phyloP scores from a whole-genome alignment of 805 yeast species.

The Yamadazyma kitorensis region DNA sequence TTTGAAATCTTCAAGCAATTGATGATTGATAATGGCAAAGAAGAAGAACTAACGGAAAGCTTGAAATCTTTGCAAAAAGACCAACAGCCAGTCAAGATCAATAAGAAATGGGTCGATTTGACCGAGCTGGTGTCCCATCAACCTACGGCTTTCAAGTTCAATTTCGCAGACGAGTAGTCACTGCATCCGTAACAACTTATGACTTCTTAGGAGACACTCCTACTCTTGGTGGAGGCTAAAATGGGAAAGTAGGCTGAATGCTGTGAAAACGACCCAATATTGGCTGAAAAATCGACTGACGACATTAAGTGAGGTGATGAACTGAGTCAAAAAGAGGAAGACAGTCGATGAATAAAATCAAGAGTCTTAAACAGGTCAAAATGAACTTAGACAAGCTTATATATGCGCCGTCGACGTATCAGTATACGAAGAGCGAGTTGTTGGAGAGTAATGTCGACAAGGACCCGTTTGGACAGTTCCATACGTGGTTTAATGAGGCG shows the following conservation, averaged over 20 bases:
- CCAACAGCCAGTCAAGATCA: not conserved
- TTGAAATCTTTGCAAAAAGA: slow-evolving; percentile 25
- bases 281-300: too few relatives aligned
- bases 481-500: slow-evolving; percentile 83
- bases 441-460: slow-evolving; percentile 48
- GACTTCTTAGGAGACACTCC: too few relatives aligned
- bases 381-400: slow-evolving; percentile 23
- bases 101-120: slow-evolving; percentile 5
- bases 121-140: too few relatives aligned
- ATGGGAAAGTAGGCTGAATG: too few relatives aligned
- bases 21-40: slow-evolving; percentile 39
- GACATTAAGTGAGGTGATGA: too few relatives aligned
- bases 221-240: too few relatives aligned
- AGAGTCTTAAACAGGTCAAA: too few relatives aligned
- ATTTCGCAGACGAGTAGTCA: slow-evolving; percentile 1
- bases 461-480: slow-evolving; percentile 77
- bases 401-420: slow-evolving; percentile 87
- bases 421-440: slow-evolving; percentile 69
- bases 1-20: slow-evolving; percentile 58
- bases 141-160: slow-evolving; percentile 3
- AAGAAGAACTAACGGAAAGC: slow-evolving; percentile 19
- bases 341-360: too few relatives aligned
- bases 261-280: too few relatives aligned
- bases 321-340: too few relatives aligned
- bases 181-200: too few relatives aligned